Evolutionary conservation across 2,329 filamentous ascomycete species (phyloP).

Genomic region (Arthroderma sp.): DNA sequence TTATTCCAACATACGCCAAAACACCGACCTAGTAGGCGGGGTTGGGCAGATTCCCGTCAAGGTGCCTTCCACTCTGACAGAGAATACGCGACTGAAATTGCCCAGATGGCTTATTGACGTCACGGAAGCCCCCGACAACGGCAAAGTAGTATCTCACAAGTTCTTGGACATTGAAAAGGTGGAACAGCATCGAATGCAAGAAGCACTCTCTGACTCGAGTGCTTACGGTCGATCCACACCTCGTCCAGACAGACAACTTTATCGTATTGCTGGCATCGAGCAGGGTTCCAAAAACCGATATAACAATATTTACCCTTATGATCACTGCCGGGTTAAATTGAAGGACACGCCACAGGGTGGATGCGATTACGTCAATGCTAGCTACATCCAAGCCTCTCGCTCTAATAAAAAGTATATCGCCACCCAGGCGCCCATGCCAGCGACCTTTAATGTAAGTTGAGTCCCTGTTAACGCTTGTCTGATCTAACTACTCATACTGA

Average conservation of each 20-base stretch:
- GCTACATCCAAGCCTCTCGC: constrained; percentile 62
- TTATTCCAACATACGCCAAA: constrained; percentile 91
- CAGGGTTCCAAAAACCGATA: constrained; percentile 93
- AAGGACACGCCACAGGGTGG: constrained; percentile 50
- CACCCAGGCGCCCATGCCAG: constrained; percentile 81
- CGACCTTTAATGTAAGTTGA: constrained; percentile 67
- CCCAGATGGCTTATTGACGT: constrained; percentile 68
- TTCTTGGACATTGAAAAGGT: constrained; percentile 73
- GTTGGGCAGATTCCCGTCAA: constrained; percentile 66
- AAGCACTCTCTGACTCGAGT: constrained; percentile 49
- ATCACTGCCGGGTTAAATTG: constrained; percentile 77
- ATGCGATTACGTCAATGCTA: constrained; percentile 95
- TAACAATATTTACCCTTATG: constrained; percentile 94
- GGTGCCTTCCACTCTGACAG: constrained; percentile 40
- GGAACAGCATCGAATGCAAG: constrained; percentile 86
- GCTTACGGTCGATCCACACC: constrained; percentile 41
- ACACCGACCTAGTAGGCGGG: constrained; percentile 86
- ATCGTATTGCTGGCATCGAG: constrained; percentile 82
- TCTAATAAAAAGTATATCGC: constrained; percentile 93
- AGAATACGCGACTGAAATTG: constrained; percentile 39
- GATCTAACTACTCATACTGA: constrained; percentile 16
- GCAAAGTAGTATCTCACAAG: constrained; percentile 65
- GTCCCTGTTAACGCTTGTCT: neutral
- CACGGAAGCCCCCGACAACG: constrained; percentile 53
- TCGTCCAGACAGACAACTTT: constrained; percentile 26